These are phyloP conservation scores for Rubus parviflorus DNA, from an alignment of 306 rosid genomes.

Conservation along the genomic window DNA sequence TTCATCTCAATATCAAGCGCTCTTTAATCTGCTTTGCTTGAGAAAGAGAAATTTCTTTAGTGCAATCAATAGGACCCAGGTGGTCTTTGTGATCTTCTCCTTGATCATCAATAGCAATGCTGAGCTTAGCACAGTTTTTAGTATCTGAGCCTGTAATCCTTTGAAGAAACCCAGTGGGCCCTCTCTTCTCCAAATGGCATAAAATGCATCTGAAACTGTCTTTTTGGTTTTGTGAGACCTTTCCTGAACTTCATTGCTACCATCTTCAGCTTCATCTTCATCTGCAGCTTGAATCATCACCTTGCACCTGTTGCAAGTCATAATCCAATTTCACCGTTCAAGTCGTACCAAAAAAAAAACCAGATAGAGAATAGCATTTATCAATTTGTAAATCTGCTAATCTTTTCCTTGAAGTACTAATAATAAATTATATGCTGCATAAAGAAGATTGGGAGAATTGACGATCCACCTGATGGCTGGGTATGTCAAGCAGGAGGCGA, in stretches of 20 bases:
- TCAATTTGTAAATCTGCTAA: not conserved
- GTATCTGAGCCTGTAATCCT: slow-evolving; percentile 84
- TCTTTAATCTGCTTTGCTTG: slow-evolving; percentile 53
- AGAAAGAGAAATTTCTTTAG: slow-evolving; percentile 53
- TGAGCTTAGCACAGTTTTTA: slow-evolving; percentile 90
- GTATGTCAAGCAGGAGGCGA: slow-evolving; percentile 88
- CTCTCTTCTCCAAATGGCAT: slow-evolving; percentile 74
- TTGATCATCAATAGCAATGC: slow-evolving; percentile 90
- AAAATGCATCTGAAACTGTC: slow-evolving; percentile 68
- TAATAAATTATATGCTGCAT: not conserved
- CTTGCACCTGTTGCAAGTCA: slow-evolving; percentile 66
- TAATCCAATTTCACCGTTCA: not conserved
- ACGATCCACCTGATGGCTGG: slow-evolving; percentile 89
- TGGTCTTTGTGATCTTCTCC: slow-evolving; percentile 79
- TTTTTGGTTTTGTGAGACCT: slow-evolving; percentile 48
- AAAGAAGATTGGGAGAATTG: slow-evolving; percentile 19
- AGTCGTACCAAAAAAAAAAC: not conserved
- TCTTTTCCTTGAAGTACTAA: not conserved
- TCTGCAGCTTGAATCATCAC: slow-evolving; percentile 89
- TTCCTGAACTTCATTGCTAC: slow-evolving; percentile 40
- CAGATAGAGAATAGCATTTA: not conserved
- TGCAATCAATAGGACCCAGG: slow-evolving; percentile 71
- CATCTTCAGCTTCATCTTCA: slow-evolving; percentile 48
- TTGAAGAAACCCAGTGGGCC: slow-evolving; percentile 86
- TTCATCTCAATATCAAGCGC: slow-evolving; percentile 32